phyloP scores from a whole-genome alignment of 352 stramenopile genomes.

The Pythium utonaiense region DNA sequence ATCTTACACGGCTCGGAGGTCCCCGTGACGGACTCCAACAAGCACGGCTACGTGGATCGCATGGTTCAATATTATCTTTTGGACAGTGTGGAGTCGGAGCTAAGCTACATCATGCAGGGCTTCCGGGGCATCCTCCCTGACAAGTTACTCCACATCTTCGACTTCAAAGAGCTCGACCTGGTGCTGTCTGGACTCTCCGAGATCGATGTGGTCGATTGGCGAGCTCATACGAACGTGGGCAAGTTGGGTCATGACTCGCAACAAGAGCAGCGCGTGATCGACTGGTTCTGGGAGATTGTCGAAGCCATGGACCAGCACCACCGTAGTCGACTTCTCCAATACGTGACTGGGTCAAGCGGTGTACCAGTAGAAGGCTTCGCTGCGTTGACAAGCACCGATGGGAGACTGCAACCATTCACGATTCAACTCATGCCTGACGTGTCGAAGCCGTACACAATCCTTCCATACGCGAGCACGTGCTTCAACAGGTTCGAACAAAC shows the following conservation, averaged over 20 bases:
- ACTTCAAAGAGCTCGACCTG: conserved; percentile 96
- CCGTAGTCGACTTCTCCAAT: conserved; percentile 73
- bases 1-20: conserved; percentile 55
- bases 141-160: conserved; percentile 95
- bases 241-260: conserved; percentile 25
- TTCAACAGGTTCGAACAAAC: conserved; percentile 54
- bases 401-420: conserved; percentile 67
- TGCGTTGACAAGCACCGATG: conserved; percentile 74
- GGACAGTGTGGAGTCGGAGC: conserved; percentile 86
- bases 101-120: conserved; percentile 76
- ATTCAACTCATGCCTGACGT: conserved; percentile 54
- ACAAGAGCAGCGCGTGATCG: conserved; percentile 42
- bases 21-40: conserved; percentile 92
- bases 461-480: conserved; percentile 79
- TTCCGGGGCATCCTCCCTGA: conserved; percentile 96
- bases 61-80: conserved; percentile 95
- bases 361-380: conserved; percentile 82
- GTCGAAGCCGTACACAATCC: conserved; percentile 44
- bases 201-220: conserved; percentile 90
- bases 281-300: conserved; percentile 83
- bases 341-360: conserved; percentile 75
- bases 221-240: conserved; percentile 61
- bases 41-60: conserved; percentile 90
- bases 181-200: conserved; percentile 61
- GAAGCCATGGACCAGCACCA: conserved; percentile 54